Percentiles rank a stretch among this genome's conserved stretches.
Evolutionary conservation across 2,329 filamentous ascomycete genomes (phyloP).

Genomic region (Sphaerostilbella broomeana): DNA sequence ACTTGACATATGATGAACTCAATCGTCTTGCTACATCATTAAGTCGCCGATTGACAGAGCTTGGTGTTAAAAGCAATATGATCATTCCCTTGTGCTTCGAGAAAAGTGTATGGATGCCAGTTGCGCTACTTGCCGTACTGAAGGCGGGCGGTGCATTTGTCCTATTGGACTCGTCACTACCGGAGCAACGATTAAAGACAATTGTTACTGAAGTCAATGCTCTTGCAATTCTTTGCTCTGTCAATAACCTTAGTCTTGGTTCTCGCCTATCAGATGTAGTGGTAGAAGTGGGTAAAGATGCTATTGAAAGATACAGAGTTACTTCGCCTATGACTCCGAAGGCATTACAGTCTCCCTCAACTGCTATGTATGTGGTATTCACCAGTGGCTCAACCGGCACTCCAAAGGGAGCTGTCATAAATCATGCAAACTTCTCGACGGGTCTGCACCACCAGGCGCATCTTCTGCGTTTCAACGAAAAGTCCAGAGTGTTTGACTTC

Average conservation of each 20-base stretch:
- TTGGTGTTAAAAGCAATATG: conserved; percentile 9
- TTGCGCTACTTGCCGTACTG: conserved; percentile 25
- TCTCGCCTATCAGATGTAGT: conserved; percentile 6
- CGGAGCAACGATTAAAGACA: neutral
- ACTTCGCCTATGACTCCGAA: neutral
- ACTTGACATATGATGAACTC: conserved; percentile 1
- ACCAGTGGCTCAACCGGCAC: conserved; percentile 50
- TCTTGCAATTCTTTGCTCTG: conserved; percentile 17
- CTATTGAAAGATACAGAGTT: neutral
- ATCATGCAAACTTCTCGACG: conserved; percentile 33
- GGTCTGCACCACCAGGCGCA: conserved; percentile 31
- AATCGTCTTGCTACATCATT: neutral
- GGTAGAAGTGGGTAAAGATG: no score
- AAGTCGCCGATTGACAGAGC: conserved; percentile 19
- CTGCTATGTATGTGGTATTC: conserved; percentile 24
- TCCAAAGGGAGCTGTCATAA: conserved; percentile 47
- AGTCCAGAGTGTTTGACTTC: conserved; percentile 10
- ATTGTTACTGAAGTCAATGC: conserved; percentile 13
- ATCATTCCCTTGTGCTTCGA: conserved; percentile 26
- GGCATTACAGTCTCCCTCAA: neutral
- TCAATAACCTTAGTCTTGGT: conserved; percentile 8
- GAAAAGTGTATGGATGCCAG: conserved; percentile 25
- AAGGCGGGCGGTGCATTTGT: conserved; percentile 22
- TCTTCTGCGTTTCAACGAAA: conserved; percentile 7
- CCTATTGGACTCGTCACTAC: conserved; percentile 26